A percentile compares a stretch with the other conserved stretches of the same genome.
Evolutionary conservation across 257 asterid genomes (phyloP).

Genomic region (Solanum pinnatisectum): DNA sequence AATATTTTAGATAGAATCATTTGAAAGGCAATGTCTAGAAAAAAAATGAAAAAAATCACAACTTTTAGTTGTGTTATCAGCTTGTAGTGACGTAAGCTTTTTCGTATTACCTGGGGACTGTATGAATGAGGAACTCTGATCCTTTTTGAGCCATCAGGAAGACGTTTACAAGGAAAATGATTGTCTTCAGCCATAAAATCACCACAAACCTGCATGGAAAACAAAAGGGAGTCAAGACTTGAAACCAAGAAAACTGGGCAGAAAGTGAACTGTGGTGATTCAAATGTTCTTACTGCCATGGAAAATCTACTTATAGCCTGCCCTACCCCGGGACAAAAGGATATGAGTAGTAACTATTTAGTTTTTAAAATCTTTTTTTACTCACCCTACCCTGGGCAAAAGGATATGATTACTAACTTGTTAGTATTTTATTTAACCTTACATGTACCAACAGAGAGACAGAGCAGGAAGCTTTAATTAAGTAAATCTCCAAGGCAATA

Average conservation of each 20-base stretch:
- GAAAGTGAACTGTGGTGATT: neutral
- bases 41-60: neutral
- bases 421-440: neutral
- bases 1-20: neutral
- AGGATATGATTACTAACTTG: neutral
- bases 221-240: neutral
- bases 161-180: slow-evolving; percentile 47
- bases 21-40: neutral
- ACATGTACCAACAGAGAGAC: neutral
- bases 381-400: neutral
- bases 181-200: slow-evolving; percentile 22
- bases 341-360: neutral
- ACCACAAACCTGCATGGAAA: slow-evolving; percentile 37
- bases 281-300: neutral
- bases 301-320: neutral
- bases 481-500: neutral
- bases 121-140: slow-evolving; percentile 45
- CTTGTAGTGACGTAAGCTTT: neutral
- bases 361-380: neutral
- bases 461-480: neutral
- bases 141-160: slow-evolving; percentile 96
- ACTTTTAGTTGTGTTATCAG: neutral
- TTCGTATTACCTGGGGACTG: slow-evolving; percentile 55
- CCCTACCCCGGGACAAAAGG: neutral
- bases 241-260: neutral